Evolutionary conservation across 2,329 filamentous ascomycete genomes (phyloP).

Genomic region (Fusarium irregulare): DNA sequence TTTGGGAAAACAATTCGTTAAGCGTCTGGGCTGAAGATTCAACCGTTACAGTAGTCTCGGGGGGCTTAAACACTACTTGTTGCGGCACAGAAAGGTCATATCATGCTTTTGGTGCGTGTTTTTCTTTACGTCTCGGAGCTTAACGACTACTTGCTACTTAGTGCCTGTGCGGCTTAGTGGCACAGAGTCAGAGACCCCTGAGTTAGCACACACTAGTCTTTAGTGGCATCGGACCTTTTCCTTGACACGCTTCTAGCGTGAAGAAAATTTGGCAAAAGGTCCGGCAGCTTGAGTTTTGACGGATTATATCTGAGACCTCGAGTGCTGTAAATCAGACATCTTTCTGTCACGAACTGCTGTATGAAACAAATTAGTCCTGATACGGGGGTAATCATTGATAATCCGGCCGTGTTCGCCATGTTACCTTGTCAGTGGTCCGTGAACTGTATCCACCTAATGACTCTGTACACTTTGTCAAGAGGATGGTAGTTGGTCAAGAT

Average conservation of each 20-base stretch:
- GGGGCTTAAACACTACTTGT: too few relatives aligned
- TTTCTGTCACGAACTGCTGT: not conserved
- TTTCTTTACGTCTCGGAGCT: not conserved
- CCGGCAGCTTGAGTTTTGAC: too few relatives aligned
- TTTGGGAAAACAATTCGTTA: not conserved
- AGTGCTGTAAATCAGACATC: not conserved
- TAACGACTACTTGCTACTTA: not conserved
- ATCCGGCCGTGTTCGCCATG: not conserved
- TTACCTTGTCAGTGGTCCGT: not conserved
- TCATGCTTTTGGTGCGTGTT: not conserved
- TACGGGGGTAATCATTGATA: not conserved
- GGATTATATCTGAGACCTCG: not conserved
- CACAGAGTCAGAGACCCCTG: not conserved
- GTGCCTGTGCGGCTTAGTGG: not conserved
- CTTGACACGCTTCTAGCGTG: not conserved
- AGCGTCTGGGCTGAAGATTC: too few relatives aligned
- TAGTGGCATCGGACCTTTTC: not conserved
- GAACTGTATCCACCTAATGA: not conserved
- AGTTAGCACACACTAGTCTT: not conserved
- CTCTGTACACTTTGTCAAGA: not conserved
- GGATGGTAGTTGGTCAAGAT: not conserved
- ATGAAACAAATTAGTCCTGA: not conserved
- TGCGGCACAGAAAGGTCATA: not conserved
- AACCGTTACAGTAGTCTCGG: not conserved
- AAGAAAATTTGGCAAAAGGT: not conserved